phyloP scores from a whole-genome alignment of 1,139 yeast species.

The Saccharomycopsis hybrid region DNA sequence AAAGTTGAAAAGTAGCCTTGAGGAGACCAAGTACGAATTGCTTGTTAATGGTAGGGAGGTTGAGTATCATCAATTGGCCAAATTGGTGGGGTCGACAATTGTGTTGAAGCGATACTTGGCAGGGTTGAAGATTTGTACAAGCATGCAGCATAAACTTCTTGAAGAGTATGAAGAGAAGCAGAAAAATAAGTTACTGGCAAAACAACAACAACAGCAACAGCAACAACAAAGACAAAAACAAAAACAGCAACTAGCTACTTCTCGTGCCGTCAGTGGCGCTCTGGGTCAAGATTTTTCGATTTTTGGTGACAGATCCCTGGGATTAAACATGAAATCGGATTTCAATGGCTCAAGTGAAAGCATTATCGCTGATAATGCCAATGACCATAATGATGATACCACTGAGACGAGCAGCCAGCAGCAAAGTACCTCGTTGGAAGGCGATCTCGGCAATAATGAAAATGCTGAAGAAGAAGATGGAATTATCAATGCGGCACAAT shows the following conservation, averaged over 20 bases:
- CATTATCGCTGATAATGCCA: not conserved
- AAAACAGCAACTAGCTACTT: not conserved
- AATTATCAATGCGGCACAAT: constrained; percentile 37
- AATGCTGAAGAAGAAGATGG: constrained; percentile 15
- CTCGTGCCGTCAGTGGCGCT: not conserved
- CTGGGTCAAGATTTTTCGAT: not conserved
- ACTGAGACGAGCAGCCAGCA: not conserved
- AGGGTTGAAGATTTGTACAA: constrained; percentile 62
- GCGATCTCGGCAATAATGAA: not conserved
- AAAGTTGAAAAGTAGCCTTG: constrained; percentile 39
- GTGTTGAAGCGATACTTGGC: constrained; percentile 54
- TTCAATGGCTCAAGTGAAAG: not conserved
- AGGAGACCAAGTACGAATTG: constrained; percentile 61
- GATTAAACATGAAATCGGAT: not conserved
- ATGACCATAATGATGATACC: not conserved
- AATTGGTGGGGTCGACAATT: constrained; percentile 47
- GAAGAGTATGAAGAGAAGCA: constrained; percentile 26
- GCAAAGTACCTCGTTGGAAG: not conserved
- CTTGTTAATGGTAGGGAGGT: constrained; percentile 45
- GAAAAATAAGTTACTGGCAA: too few relatives aligned
- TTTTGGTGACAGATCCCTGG: not conserved
- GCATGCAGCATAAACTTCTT: constrained; percentile 55
- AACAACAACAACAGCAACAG: not conserved
- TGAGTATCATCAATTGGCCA: constrained; percentile 41
- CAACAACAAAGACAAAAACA: not conserved